Percentiles rank a stretch among this genome's conserved stretches.
phyloP scores from a whole-genome alignment of 768 basidiomycete species.

The Hysterangium stoloniferum region DNA sequence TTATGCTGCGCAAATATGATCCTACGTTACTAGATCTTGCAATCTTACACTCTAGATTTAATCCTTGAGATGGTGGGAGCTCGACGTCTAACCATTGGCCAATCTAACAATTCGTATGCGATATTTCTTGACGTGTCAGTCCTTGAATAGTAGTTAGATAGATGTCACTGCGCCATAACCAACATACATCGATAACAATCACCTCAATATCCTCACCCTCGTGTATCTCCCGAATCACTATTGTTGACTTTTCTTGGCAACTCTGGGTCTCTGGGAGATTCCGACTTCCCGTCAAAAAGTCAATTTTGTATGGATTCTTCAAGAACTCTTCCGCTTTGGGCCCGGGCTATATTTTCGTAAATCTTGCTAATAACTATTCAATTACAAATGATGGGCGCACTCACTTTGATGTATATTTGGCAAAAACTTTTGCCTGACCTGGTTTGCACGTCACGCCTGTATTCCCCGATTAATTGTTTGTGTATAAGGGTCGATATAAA shows the following conservation, averaged over 20 bases:
- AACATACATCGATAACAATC: conserved; percentile 1
- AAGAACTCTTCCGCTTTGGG: not conserved
- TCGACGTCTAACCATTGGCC: no score
- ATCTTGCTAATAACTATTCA: not conserved
- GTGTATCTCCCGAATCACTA: not conserved
- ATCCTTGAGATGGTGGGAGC: no score
- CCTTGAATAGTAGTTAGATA: no score
- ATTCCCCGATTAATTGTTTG: not conserved
- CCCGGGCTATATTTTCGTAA: not conserved
- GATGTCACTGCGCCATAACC: no score
- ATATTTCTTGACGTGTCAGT: no score
- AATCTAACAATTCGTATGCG: no score
- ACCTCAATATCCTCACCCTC: no score
- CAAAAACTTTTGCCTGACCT: not conserved
- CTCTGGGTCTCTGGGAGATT: not conserved
- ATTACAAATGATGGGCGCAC: not conserved
- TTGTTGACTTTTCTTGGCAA: not conserved
- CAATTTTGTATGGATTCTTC: not conserved
- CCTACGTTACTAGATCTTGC: no score
- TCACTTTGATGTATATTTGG: not conserved
- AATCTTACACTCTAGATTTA: no score
- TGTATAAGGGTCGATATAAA: not conserved
- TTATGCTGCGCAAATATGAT: no score
- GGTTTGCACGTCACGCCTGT: not conserved
- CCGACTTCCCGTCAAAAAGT: not conserved